Evolutionary conservation across 2,329 filamentous ascomycete species (phyloP), one percentile per base, ranked within the genome.

Genomic region (Aureobasidium sp.): DNA sequence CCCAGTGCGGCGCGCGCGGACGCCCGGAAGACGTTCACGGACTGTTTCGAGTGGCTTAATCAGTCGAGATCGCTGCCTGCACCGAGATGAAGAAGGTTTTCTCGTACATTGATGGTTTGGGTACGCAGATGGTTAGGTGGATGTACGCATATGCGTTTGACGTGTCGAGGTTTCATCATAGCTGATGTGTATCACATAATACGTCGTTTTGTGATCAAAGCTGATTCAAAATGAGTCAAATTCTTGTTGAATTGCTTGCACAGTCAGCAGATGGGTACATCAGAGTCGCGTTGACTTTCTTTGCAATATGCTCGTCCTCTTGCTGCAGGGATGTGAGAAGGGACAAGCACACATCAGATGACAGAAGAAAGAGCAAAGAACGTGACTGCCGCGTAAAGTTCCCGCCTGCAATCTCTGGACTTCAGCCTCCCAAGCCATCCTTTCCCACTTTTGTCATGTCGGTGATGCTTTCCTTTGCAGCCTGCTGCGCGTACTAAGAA

Each of bases 341-440:
- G 42, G 15, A 41, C 57, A 42, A 42, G 34, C 44, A 49, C 36
- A 21, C 57, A 50, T 41, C 34, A 49, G 57, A 49, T 49, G 54
- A 59, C 54, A 48, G 39, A 41, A 50, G 27, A 25, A 27, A 59
- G 32, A 59, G 34, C 57, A 59, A 49, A 50, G n/a, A 59, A 59
- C 57, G 45, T 59, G 57, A 59, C 53, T 45, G 53, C 29, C 54
- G 54, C 42, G 30, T 58, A 58, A 58, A 58, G 42, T 58, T 59
- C 57, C 44, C 37, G 10, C 25, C 41, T 30, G 21, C 7, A 41
- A 16, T 30, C 15, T 36, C 55, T 27, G 5, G 4, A 13, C 0
- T 59, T 59, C 44, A 59, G 57, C 57, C 57, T 50, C 36, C 36
- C 42, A 59, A 41, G 54, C 54, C 41, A 37, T 41, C 30, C 29